Base-by-base conservation (phyloP, 495 filamentous ascomycete genomes). In the Penicillium macrosclerotiorum region DNA sequence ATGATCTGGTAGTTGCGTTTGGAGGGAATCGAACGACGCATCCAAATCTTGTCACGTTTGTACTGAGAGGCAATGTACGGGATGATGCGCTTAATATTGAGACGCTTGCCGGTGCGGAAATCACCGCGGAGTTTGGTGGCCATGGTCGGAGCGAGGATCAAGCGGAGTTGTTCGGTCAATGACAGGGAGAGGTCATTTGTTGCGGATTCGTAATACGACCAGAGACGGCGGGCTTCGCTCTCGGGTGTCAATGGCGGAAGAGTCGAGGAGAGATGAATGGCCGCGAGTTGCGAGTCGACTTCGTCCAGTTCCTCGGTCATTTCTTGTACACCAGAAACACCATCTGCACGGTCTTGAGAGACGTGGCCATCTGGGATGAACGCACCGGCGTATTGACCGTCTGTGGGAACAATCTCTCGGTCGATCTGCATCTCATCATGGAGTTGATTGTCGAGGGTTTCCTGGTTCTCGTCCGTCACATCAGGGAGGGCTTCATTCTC, bases 1-100 rank as follows among this genome's bases (percentile, higher is more conserved):
- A 97, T 81, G 65, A 99, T 90, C 63, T 99, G 94, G 65, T 97
- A 97, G 50, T 85, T 83, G 16, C 94, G 86, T 64, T 96, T 96
- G 37, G 82, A 88, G 3, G 94, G 94, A 39, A 92, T 84, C 9
- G 83, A 84, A 37, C 94, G 82, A 8, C 94, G 83, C 87, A 97
- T 94, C 94, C 94, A 99, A 68, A 99, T 99, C 72, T 97, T 97
- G 78, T 99, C 94, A 47, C 92, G 87, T 78, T 95, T 96, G 78
- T 95, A 99, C 50, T 84, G 80, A 3, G 88, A 94, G 3, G 94
- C 94, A 52, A 99, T 97, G 71, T 97, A 99, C 0, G 94, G 92
- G 53, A 99, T 97, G 67, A 99, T 99, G 36, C 91, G 88, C 64
- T 95, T 96, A 72, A 99, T 94, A 68, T 97, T 97, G 54, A 99